Percentiles rank a stretch among this genome's conserved stretches.
Conservation (phyloP, 225 moss, liverwort and hornwort species). For the Straminergon stramineum region DNA sequence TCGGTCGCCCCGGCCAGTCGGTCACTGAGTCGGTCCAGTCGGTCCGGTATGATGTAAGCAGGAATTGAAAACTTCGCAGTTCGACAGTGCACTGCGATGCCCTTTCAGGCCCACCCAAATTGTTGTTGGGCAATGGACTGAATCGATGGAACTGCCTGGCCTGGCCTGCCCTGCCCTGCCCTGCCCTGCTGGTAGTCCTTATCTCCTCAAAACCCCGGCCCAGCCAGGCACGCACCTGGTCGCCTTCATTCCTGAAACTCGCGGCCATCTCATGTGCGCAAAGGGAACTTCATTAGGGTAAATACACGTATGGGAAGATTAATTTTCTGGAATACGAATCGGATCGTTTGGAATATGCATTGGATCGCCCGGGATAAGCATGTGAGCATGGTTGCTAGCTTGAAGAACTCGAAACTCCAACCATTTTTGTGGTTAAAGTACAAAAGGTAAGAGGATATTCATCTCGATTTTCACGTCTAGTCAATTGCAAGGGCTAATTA, state of each 20-base stretch:
- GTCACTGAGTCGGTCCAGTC: not conserved
- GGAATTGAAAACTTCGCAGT: not conserved
- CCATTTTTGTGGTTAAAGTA: not conserved
- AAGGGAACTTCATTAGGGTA: not conserved
- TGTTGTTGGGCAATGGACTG: not conserved
- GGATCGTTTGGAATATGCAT: not conserved
- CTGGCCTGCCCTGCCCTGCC: no score
- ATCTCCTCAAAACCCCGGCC: not conserved
- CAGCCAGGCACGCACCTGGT: not conserved
- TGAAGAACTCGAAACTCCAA: not conserved
- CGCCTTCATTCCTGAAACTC: not conserved
- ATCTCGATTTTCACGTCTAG: fast-evolving
- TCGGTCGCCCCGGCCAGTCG: no score
- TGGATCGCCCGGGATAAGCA: not conserved
- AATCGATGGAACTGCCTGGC: not conserved
- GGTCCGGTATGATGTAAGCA: not conserved
- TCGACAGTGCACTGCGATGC: not conserved
- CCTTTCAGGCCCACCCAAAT: not conserved
- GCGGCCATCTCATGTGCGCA: not conserved
- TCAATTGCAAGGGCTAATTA: no score
- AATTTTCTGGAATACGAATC: not conserved
- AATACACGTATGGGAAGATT: not conserved
- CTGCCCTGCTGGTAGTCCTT: not conserved
- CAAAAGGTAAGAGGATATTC: not conserved
- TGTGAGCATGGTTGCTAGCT: not conserved